Evolutionary conservation across 2,329 filamentous ascomycete species (phyloP), one percentile per base, ranked within the genome.

Genomic region (Paraphaeosphaeria minitans): DNA sequence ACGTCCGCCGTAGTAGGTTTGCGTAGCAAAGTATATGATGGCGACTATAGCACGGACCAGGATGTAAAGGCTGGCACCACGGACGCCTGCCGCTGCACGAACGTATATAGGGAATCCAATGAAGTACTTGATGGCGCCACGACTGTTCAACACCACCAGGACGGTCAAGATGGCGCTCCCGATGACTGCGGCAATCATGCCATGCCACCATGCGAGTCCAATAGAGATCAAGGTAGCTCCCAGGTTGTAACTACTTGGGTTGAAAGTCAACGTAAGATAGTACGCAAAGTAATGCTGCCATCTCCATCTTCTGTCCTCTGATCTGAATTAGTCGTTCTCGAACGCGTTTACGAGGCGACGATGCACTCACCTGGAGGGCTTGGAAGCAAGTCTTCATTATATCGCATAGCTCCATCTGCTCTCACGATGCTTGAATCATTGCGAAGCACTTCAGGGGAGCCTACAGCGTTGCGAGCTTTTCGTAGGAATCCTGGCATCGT

Each of bases 281-380:
- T 66, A 67, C 13, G 61, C 60, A 16, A 67, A 67, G 45, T 67
- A 67, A 48, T 67, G 63, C n/a, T 64, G 57, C 65, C 65, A 67
- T 59, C 49, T 47, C 65, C 65, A 67, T 53, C 51, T 55, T 29
- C 65, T 55, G 42, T 67, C 65, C 51, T 24, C 65, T 67, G 31
- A 14, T 2, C 3, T 37, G 16, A 24, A 7, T 50, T 14, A 42
- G 42, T 53, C 21, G 16, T 5, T 13, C n/a, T 37, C 46, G 21
- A 24, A 16, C 9, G 5, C 7, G 3, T 22, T 19, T 14, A 13
- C 31, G 31, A 19, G 21, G 19, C 31, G 12, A 3, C 2, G n/a
- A 43, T 48, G 16, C 19, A 48, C 47, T 50, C 7, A 50, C 47
- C 29, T 39, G 31, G 59, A 41, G 65, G 65, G 53, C 63, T 67